Conservation (phyloP, 345 rosid genomes). For the Acer campestre region DNA sequence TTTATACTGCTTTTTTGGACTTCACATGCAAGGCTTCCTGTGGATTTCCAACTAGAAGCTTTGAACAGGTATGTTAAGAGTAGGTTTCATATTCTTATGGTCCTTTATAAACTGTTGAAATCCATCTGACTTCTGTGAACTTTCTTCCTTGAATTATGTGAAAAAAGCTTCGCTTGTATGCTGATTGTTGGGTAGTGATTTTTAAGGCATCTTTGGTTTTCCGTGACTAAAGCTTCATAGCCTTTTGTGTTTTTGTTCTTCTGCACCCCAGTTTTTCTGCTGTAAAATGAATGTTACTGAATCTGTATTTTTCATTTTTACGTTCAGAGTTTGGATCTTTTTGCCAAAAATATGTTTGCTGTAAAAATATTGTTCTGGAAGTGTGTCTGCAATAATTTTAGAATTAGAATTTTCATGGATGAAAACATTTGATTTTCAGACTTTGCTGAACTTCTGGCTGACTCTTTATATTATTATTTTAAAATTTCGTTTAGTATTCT, state of each 20-base stretch:
- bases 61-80: constrained; percentile 30
- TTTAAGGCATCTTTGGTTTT: neutral
- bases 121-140: neutral
- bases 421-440: neutral
- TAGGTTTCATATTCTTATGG: constrained; percentile 7
- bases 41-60: constrained; percentile 21
- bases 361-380: neutral
- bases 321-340: neutral
- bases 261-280: neutral
- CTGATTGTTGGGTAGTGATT: neutral
- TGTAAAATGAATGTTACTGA: neutral
- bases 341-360: neutral
- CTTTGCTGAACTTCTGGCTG: neutral
- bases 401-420: neutral
- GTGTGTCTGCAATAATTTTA: neutral
- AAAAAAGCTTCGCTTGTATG: neutral
- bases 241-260: neutral
- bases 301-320: neutral
- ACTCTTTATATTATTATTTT: too few species aligned
- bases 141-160: neutral
- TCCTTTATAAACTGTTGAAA: neutral
- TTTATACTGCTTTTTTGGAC: constrained; percentile 18
- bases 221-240: neutral
- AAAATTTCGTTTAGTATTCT: too few species aligned
- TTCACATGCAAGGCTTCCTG: constrained; percentile 18